Evolutionary conservation across 2,329 filamentous ascomycete species (phyloP).

Genomic region (Monilinia aucupariae): DNA sequence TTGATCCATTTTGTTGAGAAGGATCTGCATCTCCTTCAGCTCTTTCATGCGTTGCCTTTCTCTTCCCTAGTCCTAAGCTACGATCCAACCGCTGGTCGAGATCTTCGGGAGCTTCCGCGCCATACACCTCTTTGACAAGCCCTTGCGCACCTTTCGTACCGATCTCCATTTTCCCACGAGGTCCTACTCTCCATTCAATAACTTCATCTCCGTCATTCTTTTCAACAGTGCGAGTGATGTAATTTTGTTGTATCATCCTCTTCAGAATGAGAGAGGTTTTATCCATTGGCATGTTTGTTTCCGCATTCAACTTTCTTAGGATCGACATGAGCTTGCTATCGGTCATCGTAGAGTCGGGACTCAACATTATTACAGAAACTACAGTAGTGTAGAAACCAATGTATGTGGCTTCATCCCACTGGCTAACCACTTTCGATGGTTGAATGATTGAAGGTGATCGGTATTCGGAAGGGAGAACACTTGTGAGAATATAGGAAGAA

Average conservation of each 20-base stretch:
- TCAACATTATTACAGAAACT: slow-evolving; percentile 70
- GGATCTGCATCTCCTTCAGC: slow-evolving; percentile 25
- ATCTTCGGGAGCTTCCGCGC: slow-evolving; percentile 44
- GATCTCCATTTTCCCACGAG: slow-evolving; percentile 79
- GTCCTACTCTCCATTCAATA: slow-evolving; percentile 77
- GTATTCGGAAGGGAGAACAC: slow-evolving; percentile 63
- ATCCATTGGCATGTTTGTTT: slow-evolving; percentile 65
- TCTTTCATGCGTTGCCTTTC: no score
- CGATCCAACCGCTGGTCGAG: slow-evolving; percentile 54
- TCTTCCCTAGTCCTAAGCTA: slow-evolving; percentile 51
- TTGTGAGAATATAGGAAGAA: slow-evolving; percentile 73
- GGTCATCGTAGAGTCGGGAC: slow-evolving; percentile 59
- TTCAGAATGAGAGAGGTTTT: slow-evolving; percentile 71
- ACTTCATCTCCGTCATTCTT: slow-evolving; percentile 65
- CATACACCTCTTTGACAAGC: slow-evolving; percentile 59
- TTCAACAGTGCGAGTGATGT: slow-evolving; percentile 71
- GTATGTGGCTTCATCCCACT: slow-evolving; percentile 70
- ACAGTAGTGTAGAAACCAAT: slow-evolving; percentile 74
- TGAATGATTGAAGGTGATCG: slow-evolving; percentile 60
- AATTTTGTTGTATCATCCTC: slow-evolving; percentile 74
- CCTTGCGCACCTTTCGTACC: slow-evolving; percentile 69
- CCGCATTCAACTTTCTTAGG: slow-evolving; percentile 67
- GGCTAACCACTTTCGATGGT: slow-evolving; percentile 61
- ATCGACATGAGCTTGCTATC: slow-evolving; percentile 76
- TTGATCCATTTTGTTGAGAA: slow-evolving; percentile 19